Percentiles rank a stretch among this genome's conserved stretches.
Conservation (phyloP, 2,329 filamentous ascomycete species). For the Calonectria fujianensis region DNA sequence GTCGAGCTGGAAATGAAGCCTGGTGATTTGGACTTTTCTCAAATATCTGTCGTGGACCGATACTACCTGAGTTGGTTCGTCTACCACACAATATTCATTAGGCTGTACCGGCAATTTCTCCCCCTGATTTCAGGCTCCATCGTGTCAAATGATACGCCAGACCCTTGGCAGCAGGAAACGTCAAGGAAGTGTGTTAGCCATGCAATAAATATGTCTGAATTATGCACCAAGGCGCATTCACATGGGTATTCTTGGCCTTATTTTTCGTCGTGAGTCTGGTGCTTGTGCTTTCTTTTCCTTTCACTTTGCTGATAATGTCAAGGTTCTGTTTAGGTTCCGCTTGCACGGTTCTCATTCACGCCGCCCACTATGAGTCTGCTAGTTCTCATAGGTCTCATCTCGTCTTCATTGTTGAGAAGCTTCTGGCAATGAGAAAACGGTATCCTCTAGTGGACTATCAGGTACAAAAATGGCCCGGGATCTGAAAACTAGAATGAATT, state of each 20-base stretch:
- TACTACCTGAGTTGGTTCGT: constrained; percentile 42
- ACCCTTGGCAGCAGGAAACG: constrained; percentile 44
- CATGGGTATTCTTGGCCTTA: constrained; percentile 44
- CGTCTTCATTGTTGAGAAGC: constrained; percentile 22
- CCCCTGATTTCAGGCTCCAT: constrained; percentile 30
- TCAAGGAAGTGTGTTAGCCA: constrained; percentile 39
- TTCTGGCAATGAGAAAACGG: constrained; percentile 34
- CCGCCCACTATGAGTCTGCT: constrained; percentile 34
- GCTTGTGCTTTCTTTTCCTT: too few relatives aligned
- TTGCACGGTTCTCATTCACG: constrained; percentile 41
- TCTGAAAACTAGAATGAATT: too few relatives aligned
- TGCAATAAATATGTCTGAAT: constrained; percentile 21
- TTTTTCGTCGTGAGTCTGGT: constrained; percentile 34
- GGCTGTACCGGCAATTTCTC: constrained; percentile 43
- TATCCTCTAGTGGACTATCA: constrained; percentile 33
- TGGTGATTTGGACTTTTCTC: constrained; percentile 35
- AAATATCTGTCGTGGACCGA: constrained; percentile 32
- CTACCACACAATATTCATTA: constrained; percentile 36
- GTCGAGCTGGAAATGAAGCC: constrained; percentile 11
- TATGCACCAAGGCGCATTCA: constrained; percentile 29
- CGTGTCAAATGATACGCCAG: constrained; percentile 28
- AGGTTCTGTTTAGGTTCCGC: constrained; percentile 42
- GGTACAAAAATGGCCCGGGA: not conserved
- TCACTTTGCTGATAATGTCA: not conserved
- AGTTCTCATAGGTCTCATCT: constrained; percentile 8